These are phyloP conservation scores for Lepidium campestre DNA, from an alignment of 441 rosid species.

Conservation along the genomic window DNA sequence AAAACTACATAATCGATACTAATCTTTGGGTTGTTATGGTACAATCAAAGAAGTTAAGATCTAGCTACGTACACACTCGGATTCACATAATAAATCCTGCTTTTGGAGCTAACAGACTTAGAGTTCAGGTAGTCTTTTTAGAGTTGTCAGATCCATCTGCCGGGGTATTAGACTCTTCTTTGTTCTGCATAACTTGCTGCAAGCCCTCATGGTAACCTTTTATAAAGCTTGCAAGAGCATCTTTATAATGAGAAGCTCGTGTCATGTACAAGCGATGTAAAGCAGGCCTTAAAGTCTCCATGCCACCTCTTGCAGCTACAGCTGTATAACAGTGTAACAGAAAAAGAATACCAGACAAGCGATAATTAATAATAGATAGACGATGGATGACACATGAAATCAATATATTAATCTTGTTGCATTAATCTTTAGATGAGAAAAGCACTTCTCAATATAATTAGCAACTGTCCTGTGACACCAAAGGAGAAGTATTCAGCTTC, in stretches of 20 bases:
- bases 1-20: neutral
- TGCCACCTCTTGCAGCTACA: constrained; percentile 89
- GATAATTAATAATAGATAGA: neutral
- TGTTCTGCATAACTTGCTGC: constrained; percentile 62
- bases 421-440: neutral
- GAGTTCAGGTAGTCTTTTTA: constrained; percentile 32
- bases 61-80: constrained; percentile 10
- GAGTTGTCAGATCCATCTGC: constrained; percentile 32
- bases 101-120: neutral
- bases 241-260: constrained; percentile 75
- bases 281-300: constrained; percentile 84
- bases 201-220: constrained; percentile 86
- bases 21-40: neutral
- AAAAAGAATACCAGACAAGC: neutral
- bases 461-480: neutral
- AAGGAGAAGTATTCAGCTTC: neutral
- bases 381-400: neutral
- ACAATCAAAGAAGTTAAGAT: constrained; percentile 8
- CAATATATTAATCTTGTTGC: neutral
- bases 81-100: neutral
- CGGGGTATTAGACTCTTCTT: constrained; percentile 38
- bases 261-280: constrained; percentile 84
- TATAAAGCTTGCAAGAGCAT: constrained; percentile 69
- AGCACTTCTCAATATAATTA: neutral
- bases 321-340: constrained; percentile 28